Evolutionary conservation across 2,329 filamentous ascomycete genomes (phyloP).

Genomic region (Coniochaeta sp.): DNA sequence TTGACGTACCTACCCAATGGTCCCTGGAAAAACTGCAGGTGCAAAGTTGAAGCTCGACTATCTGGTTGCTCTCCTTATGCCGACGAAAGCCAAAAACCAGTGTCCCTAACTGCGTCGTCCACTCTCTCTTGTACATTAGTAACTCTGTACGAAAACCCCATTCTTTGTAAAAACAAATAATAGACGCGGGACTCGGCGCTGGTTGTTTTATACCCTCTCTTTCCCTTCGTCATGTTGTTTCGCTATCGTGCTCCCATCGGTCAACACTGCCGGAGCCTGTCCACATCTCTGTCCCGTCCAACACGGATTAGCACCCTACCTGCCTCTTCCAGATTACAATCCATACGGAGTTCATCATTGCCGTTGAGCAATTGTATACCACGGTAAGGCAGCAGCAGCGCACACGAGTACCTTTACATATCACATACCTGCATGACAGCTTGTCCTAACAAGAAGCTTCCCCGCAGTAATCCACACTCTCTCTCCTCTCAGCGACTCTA

Average conservation of each 20-base stretch:
- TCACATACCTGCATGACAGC: background rate
- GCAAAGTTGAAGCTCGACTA: background rate
- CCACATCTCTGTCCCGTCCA: background rate
- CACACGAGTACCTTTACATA: no score
- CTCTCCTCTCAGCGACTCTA: background rate
- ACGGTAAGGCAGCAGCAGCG: background rate
- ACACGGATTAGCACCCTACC: background rate
- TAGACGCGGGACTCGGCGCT: background rate
- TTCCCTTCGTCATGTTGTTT: slow-evolving; percentile 3
- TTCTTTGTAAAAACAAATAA: background rate
- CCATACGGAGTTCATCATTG: background rate
- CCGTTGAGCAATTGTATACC: background rate
- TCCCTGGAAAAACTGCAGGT: background rate
- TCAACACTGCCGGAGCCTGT: background rate
- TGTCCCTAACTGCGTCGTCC: background rate
- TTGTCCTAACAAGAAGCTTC: background rate
- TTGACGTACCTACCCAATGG: background rate
- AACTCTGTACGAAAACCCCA: background rate
- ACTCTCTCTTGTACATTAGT: background rate
- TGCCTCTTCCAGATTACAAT: background rate
- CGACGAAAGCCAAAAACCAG: background rate
- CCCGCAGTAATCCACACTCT: slow-evolving; percentile 3
- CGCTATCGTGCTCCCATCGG: background rate
- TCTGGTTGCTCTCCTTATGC: background rate
- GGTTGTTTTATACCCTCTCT: background rate